Evolutionary conservation across 2,329 filamentous ascomycete genomes (phyloP).

Genomic region (Dryadomyces quercivorus): DNA sequence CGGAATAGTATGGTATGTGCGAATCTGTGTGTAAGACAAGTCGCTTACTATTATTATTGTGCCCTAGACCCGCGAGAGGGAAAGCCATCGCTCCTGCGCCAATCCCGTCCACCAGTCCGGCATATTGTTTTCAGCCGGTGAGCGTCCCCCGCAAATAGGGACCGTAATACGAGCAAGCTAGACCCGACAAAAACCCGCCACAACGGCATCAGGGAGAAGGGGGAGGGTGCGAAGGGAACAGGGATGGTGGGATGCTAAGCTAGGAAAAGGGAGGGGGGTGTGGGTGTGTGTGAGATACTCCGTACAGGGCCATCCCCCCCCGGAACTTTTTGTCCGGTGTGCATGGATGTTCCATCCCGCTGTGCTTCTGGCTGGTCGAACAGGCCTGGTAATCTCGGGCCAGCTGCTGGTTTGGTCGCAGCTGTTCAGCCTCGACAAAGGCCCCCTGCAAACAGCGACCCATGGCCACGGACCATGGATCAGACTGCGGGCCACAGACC

Average conservation of each 20-base stretch:
- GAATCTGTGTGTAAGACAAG: too few relatives aligned
- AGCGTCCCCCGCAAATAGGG: background rate
- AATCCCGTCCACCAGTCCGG: background rate
- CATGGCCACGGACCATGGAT: too few relatives aligned
- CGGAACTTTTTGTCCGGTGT: background rate
- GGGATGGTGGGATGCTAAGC: background rate
- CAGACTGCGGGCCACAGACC: too few relatives aligned
- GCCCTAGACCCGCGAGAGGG: too few relatives aligned
- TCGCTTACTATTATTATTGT: too few relatives aligned
- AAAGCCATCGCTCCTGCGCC: background rate
- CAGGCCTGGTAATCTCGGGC: too few relatives aligned
- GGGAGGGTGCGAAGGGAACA: background rate
- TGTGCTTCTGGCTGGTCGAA: background rate
- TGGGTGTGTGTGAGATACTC: too few relatives aligned
- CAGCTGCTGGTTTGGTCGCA: too few relatives aligned
- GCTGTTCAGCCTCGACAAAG: too few relatives aligned
- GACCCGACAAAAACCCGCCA: background rate
- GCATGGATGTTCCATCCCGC: background rate
- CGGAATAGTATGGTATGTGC: too few relatives aligned
- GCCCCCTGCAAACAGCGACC: too few relatives aligned
- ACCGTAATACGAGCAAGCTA: background rate
- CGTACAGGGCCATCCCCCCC: background rate
- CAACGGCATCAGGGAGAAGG: background rate
- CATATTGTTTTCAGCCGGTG: background rate
- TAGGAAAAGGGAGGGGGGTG: too few relatives aligned